phyloP scores from a whole-genome alignment of 2,329 filamentous ascomycete genomes.

The Claviceps africana region DNA sequence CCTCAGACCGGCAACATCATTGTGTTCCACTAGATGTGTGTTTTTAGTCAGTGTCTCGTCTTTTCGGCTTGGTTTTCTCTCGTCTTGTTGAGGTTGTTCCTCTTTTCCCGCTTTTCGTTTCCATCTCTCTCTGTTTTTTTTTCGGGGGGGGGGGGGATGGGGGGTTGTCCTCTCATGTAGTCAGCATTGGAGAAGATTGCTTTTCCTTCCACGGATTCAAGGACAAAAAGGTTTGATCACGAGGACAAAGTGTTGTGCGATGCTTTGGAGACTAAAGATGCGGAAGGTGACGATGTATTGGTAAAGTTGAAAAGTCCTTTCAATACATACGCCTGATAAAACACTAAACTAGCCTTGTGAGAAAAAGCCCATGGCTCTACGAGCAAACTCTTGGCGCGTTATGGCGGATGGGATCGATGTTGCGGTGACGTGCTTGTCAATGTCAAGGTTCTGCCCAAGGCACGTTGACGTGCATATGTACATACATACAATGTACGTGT shows the following conservation, averaged over 20 bases:
- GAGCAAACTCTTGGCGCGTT: no score
- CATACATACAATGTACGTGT: no score
- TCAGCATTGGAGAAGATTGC: background rate
- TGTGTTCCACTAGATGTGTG: background rate
- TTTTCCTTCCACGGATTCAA: background rate
- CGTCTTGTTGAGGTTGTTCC: background rate
- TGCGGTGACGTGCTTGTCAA: no score
- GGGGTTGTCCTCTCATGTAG: no score
- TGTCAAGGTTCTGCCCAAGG: no score
- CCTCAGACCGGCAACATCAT: background rate
- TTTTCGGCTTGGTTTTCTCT: background rate
- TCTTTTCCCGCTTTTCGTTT: background rate
- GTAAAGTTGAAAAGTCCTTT: background rate
- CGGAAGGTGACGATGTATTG: background rate
- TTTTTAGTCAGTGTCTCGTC: background rate
- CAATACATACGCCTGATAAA: no score
- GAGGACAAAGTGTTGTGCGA: background rate
- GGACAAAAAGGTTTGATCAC: background rate
- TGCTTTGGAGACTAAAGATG: background rate
- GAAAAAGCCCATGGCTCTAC: no score
- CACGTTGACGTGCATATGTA: no score
- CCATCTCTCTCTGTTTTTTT: slow-evolving; percentile 4
- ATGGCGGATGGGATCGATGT: no score
- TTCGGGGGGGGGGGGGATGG: no score
- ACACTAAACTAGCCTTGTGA: no score